phyloP scores from a whole-genome alignment of 2,329 filamentous ascomycete species.

The Sclerotinia nivalis region DNA sequence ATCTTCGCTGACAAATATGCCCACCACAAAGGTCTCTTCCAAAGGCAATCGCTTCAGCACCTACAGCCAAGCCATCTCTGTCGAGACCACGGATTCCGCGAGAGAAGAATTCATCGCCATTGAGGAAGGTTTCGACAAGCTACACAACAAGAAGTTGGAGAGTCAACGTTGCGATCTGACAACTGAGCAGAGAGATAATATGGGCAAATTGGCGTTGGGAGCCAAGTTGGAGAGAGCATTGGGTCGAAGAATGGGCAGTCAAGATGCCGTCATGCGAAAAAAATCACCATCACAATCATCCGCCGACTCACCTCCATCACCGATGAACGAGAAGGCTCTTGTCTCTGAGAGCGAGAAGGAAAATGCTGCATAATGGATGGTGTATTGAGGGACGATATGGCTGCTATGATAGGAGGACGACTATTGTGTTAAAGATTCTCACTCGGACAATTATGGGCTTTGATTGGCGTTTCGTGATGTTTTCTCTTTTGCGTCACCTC shows the following conservation, averaged over 20 bases:
- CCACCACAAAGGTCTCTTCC: slow-evolving; percentile 50
- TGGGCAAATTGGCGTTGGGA: slow-evolving; percentile 69
- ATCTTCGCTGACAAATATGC: slow-evolving; percentile 37
- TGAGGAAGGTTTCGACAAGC: slow-evolving; percentile 63
- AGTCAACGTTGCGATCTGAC: slow-evolving; percentile 67
- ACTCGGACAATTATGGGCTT: slow-evolving; percentile 22
- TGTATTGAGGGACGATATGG: slow-evolving; percentile 5
- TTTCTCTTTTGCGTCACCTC: slow-evolving; percentile 17
- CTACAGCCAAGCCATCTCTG: slow-evolving; percentile 49
- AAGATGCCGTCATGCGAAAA: slow-evolving; percentile 65
- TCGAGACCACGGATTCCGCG: slow-evolving; percentile 40
- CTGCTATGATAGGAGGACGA: slow-evolving; percentile 4
- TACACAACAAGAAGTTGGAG: slow-evolving; percentile 68
- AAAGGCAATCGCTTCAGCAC: slow-evolving; percentile 52
- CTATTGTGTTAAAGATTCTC: slow-evolving; percentile 10
- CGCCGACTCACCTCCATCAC: slow-evolving; percentile 6
- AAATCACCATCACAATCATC: slow-evolving; percentile 17
- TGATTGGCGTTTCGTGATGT: slow-evolving; percentile 22
- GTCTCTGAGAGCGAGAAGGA: slow-evolving; percentile 10
- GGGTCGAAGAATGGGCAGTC: slow-evolving; percentile 66
- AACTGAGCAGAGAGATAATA: slow-evolving; percentile 64
- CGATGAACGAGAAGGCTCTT: slow-evolving; percentile 7
- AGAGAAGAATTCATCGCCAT: slow-evolving; percentile 58
- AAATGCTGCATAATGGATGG: not conserved
- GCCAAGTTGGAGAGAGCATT: slow-evolving; percentile 74